Evolutionary conservation across 2,329 filamentous ascomycete genomes (phyloP).

Genomic region (Catunica adiposa): DNA sequence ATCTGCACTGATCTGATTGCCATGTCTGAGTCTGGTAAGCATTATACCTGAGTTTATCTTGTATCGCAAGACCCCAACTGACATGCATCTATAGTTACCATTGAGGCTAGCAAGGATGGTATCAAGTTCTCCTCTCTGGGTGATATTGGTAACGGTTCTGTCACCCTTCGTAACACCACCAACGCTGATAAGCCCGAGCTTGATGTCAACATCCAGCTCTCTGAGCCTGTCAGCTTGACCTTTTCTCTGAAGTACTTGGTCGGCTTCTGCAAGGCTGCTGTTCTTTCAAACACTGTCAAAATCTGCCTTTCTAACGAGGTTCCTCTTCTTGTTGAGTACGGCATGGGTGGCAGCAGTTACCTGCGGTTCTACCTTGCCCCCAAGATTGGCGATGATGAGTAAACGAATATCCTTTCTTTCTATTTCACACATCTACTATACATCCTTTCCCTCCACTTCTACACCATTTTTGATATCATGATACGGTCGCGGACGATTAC

Average conservation of each 20-base stretch:
- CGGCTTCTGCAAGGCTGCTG: slow-evolving; percentile 98
- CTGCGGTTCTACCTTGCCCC: slow-evolving; percentile 95
- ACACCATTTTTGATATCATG: slow-evolving; percentile 11
- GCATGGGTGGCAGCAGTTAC: slow-evolving; percentile 64
- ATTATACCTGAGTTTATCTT: not conserved
- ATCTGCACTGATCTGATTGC: slow-evolving; percentile 86
- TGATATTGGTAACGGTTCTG: slow-evolving; percentile 89
- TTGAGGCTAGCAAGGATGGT: slow-evolving; percentile 92
- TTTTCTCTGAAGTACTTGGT: slow-evolving; percentile 99
- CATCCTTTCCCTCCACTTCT: not conserved
- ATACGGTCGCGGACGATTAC: slow-evolving; percentile 7
- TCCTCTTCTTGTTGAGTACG: slow-evolving; percentile 87
- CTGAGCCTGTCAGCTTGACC: slow-evolving; percentile 81
- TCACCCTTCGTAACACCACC: slow-evolving; percentile 76
- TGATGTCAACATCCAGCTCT: slow-evolving; percentile 77
- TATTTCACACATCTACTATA: not conserved
- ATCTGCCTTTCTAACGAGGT: slow-evolving; percentile 93
- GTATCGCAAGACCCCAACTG: not conserved
- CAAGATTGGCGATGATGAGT: slow-evolving; percentile 35
- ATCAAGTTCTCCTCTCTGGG: slow-evolving; percentile 88
- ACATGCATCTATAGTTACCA: slow-evolving; percentile 47
- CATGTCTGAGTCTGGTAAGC: slow-evolving; percentile 85
- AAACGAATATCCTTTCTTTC: slow-evolving; percentile 11
- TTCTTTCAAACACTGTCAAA: slow-evolving; percentile 66
- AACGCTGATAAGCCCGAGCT: slow-evolving; percentile 77